phyloP scores from a whole-genome alignment of 176 grass and related monocot genomes.

The Elaeis guineensis region DNA sequence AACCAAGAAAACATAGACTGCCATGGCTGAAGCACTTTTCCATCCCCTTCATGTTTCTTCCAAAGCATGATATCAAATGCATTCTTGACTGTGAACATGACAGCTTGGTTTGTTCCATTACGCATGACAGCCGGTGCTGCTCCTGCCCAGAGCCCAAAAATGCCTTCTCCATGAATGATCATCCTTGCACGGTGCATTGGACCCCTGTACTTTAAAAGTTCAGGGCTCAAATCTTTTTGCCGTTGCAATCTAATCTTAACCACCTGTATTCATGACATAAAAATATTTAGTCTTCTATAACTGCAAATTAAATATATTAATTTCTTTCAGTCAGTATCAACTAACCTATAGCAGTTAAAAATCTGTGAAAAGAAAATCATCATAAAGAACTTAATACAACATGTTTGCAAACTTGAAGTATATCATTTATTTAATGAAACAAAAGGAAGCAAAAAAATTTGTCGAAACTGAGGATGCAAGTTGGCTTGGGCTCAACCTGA shows the following conservation, averaged over 20 bases:
- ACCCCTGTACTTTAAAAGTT: slow-evolving; percentile 17
- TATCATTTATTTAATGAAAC: too few relatives aligned
- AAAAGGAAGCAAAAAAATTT: too few relatives aligned
- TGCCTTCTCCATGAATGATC: slow-evolving; percentile 11
- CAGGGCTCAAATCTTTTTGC: slow-evolving; percentile 5
- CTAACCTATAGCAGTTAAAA: too few relatives aligned
- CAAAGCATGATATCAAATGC: slow-evolving; percentile 71
- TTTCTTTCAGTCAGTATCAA: too few relatives aligned
- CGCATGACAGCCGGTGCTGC: too few relatives aligned
- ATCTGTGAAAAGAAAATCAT: too few relatives aligned
- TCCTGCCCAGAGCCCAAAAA: slow-evolving; percentile 10
- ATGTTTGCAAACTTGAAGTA: too few relatives aligned
- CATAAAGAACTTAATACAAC: too few relatives aligned
- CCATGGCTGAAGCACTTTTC: slow-evolving; percentile 71
- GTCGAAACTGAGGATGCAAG: too few relatives aligned
- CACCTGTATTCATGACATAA: slow-evolving; percentile 3
- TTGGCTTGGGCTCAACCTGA: too few relatives aligned
- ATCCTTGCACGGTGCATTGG: slow-evolving; percentile 14
- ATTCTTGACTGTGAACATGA: slow-evolving; percentile 94
- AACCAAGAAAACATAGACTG: slow-evolving; percentile 94
- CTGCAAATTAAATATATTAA: too few relatives aligned
- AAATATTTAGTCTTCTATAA: too few relatives aligned
- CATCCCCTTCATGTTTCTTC: slow-evolving; percentile 90
- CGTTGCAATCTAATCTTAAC: slow-evolving; percentile 16
- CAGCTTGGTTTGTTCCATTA: slow-evolving; percentile 69